phyloP scores from a whole-genome alignment of 2,329 filamentous ascomycete species.

The Ceratocystis harringtonii region DNA sequence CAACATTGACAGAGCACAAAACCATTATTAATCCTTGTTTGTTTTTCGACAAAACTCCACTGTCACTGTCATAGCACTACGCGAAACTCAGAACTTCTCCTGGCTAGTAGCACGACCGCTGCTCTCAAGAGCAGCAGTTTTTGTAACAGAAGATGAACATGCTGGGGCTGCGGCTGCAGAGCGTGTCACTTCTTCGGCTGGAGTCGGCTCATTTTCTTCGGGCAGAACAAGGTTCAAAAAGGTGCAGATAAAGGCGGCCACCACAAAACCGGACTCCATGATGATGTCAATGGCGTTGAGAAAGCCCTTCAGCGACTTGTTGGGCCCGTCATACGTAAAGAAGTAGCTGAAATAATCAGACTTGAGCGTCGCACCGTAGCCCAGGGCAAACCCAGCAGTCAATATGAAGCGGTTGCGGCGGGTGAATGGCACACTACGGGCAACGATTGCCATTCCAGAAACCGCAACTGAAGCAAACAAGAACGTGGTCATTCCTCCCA shows the following conservation, averaged over 20 bases:
- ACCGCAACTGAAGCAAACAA: slow-evolving; percentile 64
- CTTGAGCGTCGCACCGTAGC: slow-evolving; percentile 54
- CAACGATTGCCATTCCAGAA: slow-evolving; percentile 62
- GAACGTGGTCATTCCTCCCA: slow-evolving; percentile 66
- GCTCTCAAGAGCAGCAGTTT: neutral
- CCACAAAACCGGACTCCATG: slow-evolving; percentile 60
- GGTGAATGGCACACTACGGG: slow-evolving; percentile 54
- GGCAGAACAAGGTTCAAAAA: slow-evolving; percentile 58
- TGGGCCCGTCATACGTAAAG: slow-evolving; percentile 56
- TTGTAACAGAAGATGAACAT: neutral
- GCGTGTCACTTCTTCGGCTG: slow-evolving; percentile 6
- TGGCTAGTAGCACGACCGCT: slow-evolving; percentile 1
- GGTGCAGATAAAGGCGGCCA: slow-evolving; percentile 59
- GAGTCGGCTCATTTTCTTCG: slow-evolving; percentile 55
- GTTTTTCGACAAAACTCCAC: too few species aligned
- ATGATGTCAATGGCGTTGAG: slow-evolving; percentile 58
- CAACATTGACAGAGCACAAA: too few species aligned
- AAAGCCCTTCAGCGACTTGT: slow-evolving; percentile 55
- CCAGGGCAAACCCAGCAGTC: slow-evolving; percentile 57
- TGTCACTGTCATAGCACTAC: neutral
- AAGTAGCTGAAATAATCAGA: slow-evolving; percentile 54
- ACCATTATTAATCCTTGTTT: too few species aligned
- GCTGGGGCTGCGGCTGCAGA: neutral
- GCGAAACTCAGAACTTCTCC: slow-evolving; percentile 9
- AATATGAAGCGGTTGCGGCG: slow-evolving; percentile 70